Conservation (phyloP, 495 filamentous ascomycete species). For the Penicillium goetzii region DNA sequence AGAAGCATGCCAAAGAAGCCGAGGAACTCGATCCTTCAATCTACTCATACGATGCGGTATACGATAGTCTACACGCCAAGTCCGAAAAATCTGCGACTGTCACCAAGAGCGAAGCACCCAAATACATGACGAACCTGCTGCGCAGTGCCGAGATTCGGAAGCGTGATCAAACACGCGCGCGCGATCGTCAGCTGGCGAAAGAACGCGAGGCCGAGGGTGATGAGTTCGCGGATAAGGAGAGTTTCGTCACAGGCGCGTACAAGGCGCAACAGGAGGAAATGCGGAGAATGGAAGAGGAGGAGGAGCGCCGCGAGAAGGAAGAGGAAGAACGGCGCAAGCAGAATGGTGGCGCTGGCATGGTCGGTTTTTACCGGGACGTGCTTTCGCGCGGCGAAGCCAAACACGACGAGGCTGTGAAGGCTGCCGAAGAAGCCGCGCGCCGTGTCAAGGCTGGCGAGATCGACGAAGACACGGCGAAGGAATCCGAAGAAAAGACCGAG, state of each 20-base stretch:
- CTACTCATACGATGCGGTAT: slow-evolving; percentile 61
- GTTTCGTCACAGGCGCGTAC: slow-evolving; percentile 95
- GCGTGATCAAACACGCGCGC: slow-evolving; percentile 82
- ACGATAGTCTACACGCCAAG: slow-evolving; percentile 55
- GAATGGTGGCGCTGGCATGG: slow-evolving; percentile 73
- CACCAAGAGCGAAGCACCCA: slow-evolving; percentile 52
- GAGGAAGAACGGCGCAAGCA: slow-evolving; percentile 65
- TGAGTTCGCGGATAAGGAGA: slow-evolving; percentile 92
- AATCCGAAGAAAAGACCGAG: slow-evolving; percentile 64
- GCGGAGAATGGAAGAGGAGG: slow-evolving; percentile 77
- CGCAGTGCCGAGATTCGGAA: slow-evolving; percentile 84
- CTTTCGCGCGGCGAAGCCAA: slow-evolving; percentile 75
- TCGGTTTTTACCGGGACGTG: slow-evolving; percentile 82
- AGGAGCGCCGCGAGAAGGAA: slow-evolving; percentile 67
- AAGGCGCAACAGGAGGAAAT: slow-evolving; percentile 90
- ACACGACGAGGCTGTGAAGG: slow-evolving; percentile 70
- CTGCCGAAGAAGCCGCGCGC: slow-evolving; percentile 66
- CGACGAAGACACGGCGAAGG: slow-evolving; percentile 31
- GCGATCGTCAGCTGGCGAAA: slow-evolving; percentile 81
- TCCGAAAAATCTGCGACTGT: slow-evolving; percentile 31
- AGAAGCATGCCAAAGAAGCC: slow-evolving; percentile 51
- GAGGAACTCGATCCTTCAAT: slow-evolving; percentile 55
- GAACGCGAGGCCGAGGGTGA: slow-evolving; percentile 94
- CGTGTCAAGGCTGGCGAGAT: slow-evolving; percentile 51
- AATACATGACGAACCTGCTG: slow-evolving; percentile 82